Evolutionary conservation across 495 filamentous ascomycete genomes (phyloP).

Genomic region (Sordaria brevicollis): DNA sequence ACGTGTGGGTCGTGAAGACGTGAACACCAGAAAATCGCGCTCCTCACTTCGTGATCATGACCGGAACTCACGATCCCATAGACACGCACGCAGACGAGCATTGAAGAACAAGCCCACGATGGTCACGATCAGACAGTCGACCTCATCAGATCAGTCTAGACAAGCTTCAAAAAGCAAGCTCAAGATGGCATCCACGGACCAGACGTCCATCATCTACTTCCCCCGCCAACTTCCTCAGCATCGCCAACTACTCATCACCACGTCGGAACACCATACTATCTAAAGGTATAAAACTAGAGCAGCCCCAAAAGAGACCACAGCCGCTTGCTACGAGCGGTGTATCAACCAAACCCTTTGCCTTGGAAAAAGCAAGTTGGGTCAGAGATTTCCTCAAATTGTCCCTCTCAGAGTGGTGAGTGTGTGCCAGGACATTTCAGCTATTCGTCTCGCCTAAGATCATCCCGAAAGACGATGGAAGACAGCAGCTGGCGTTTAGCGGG

Average conservation of each 20-base stretch:
- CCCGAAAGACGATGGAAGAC: conserved; percentile 22
- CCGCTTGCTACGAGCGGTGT: conserved; percentile 7
- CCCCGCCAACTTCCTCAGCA: no score
- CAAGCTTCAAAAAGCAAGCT: neutral
- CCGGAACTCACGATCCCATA: no score
- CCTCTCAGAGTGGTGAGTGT: conserved; percentile 44
- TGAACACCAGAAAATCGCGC: neutral
- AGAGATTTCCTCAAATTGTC: conserved; percentile 46
- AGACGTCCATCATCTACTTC: neutral
- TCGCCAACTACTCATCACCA: neutral
- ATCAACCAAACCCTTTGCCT: conserved; percentile 23
- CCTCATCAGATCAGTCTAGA: neutral
- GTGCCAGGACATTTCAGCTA: conserved; percentile 46
- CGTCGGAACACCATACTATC: neutral
- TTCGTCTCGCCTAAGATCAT: conserved; percentile 27
- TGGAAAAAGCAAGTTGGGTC: conserved; percentile 35
- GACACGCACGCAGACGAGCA: no score
- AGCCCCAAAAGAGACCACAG: conserved; percentile 4
- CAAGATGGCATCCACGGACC: neutral
- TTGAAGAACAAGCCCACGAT: no score
- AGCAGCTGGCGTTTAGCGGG: conserved; percentile 29
- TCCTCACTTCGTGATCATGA: neutral
- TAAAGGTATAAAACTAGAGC: neutral
- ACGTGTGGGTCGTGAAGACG: neutral
- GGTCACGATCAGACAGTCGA: neutral